These are phyloP conservation scores for Paraphaeosphaeria sporulosa DNA, from an alignment of 2,329 filamentous ascomycete species.

Conservation along the genomic window DNA sequence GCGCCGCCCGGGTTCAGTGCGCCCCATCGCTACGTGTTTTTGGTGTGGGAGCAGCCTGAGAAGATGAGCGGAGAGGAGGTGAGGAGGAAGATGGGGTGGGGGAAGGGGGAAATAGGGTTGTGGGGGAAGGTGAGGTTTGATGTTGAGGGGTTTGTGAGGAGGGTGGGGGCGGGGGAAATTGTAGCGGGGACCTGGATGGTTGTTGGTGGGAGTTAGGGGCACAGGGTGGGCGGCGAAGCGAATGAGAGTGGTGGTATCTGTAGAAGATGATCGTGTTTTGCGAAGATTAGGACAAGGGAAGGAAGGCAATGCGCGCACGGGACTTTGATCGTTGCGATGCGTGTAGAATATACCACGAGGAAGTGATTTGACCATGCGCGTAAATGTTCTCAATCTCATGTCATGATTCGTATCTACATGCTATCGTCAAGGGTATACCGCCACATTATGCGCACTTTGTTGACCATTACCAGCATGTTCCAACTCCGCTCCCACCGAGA, in stretches of 20 bases:
- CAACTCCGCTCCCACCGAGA: slow-evolving; percentile 18
- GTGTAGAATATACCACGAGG: background rate
- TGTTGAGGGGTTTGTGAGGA: slow-evolving; percentile 3
- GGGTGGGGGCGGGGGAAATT: background rate
- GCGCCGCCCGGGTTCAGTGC: slow-evolving; percentile 1
- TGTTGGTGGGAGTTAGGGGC: slow-evolving; percentile 4
- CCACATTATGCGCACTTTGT: slow-evolving; percentile 15
- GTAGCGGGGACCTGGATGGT: slow-evolving; percentile 9
- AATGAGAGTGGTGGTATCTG: background rate
- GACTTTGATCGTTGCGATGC: too few relatives aligned
- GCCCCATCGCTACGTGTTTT: slow-evolving; percentile 12
- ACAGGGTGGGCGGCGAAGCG: background rate
- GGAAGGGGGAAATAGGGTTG: background rate
- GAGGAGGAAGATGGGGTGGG: background rate
- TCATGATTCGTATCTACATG: slow-evolving; percentile 14
- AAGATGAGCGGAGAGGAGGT: slow-evolving; percentile 6
- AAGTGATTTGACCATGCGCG: background rate
- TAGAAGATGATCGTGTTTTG: background rate
- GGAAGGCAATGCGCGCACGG: background rate
- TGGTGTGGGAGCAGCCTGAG: slow-evolving; percentile 11
- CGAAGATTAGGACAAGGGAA: background rate
- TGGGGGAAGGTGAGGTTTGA: slow-evolving; percentile 2
- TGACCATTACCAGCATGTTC: slow-evolving; percentile 46
- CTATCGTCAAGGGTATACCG: slow-evolving; percentile 12
- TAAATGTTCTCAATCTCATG: background rate